Evolutionary conservation across 2,329 filamentous ascomycete species (phyloP), one percentile per base, ranked within the genome.

Genomic region (Leptographium lundbergii): DNA sequence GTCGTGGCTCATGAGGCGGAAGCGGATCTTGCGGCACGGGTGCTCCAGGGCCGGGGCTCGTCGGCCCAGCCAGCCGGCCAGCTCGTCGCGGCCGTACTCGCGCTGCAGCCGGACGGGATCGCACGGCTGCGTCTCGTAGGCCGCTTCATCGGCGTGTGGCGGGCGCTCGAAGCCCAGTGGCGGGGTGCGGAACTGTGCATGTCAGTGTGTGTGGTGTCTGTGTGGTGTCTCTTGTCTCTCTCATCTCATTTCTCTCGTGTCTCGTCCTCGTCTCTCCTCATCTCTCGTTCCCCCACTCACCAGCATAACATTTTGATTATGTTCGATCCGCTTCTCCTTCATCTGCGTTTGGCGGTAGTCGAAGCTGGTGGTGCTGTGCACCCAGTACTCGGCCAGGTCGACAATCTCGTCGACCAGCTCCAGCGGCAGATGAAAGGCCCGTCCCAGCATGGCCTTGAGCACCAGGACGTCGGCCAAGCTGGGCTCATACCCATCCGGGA

Each of bases 371-470:
- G 70, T 69, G 0, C 77, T 75, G 63, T 78, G 77, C 17, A 77
- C 77, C 82, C 83, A 86, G 68, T 85, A 86, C 68, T 85, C 81
- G 58, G 81, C 83, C 32, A 72, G 67, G 65, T 86, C 82, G 58
- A 85, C 68, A 53, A 86, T 75, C 53, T 69, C 67, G 64, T 85
- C 77, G 45, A 82, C 70, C 0, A 86, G 61, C 61, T 85, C 82
- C 1, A 73, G 67, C 0, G 83, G 82, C 1, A 86, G 69, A 2
- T 67, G 67, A 7, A 70, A 68, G 13, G 68, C 71, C 57, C 73
- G 71, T 29, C 65, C 66, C n/a, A 86, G 66, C 67, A 80, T 73
- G 14, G 72, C 65, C 57, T 78, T 79, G 13, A 77, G 74, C 1
- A 77, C 67, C 3, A 75, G 62, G 1, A 84, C 75, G 66, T 86